Percentiles rank a stretch among this genome's conserved stretches.
phyloP scores from a whole-genome alignment of 2,329 filamentous ascomycete genomes.

The Phyllosticta citriasiana region DNA sequence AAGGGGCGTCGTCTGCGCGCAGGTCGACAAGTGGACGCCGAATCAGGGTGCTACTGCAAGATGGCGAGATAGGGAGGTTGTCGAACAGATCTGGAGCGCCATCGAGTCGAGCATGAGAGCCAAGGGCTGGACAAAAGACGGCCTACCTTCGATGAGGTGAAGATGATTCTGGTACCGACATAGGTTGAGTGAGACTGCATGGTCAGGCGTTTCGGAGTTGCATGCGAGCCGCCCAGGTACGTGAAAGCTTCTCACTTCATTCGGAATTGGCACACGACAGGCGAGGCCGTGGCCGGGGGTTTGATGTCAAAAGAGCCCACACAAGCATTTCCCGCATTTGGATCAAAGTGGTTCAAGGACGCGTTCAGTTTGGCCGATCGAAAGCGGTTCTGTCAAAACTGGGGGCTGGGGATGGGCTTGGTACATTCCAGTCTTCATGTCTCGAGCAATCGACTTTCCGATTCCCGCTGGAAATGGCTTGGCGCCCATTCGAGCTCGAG shows the following conservation, averaged over 20 bases:
- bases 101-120: conserved; percentile 81
- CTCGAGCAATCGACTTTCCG: neutral
- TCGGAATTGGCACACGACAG: neutral
- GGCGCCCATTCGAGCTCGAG: neutral
- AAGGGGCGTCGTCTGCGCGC: conserved; percentile 65
- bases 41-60: conserved; percentile 39
- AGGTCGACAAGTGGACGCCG: conserved; percentile 73
- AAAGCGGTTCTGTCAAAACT: neutral
- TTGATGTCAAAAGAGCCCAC: neutral
- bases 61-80: conserved; percentile 86
- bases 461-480: neutral
- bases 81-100: conserved; percentile 83
- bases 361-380: neutral
- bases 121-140: conserved; percentile 72
- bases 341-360: neutral
- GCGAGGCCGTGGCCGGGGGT: neutral
- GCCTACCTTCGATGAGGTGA: conserved; percentile 18
- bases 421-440: neutral
- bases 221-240: neutral
- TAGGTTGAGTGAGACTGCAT: neutral
- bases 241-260: neutral
- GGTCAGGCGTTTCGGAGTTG: neutral
- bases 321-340: neutral
- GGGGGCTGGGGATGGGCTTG: neutral
- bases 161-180: neutral